A percentile compares a stretch with the other conserved stretches of the same genome.
phyloP scores from a whole-genome alignment of 208 protist species.

The Wallacemonas sp. region DNA sequence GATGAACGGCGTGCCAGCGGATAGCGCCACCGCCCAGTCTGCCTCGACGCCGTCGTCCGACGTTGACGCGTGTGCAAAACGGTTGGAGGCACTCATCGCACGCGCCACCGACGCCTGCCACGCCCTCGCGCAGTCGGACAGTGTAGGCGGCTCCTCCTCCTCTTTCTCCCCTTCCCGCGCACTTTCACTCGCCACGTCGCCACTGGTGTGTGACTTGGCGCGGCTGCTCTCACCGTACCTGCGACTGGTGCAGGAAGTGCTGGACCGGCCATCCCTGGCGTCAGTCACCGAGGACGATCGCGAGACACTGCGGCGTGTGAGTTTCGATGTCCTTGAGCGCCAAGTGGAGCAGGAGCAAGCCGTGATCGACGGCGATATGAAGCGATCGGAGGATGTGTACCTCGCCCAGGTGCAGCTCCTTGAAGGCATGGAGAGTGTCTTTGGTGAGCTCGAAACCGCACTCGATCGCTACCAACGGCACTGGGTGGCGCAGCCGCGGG shows the following conservation, averaged over 20 bases:
- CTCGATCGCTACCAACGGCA: conserved; percentile 39
- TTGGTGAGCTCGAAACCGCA: conserved; percentile 49
- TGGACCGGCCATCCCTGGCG: conserved; percentile 36
- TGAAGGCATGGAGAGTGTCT: conserved; percentile 55
- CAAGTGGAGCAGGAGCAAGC: conserved; percentile 75
- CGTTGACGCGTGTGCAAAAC: no score
- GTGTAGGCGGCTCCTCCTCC: background rate
- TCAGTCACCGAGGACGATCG: conserved; percentile 35
- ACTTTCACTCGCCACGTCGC: conserved; percentile 12
- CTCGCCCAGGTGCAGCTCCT: conserved; percentile 68
- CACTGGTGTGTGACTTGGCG: conserved; percentile 25
- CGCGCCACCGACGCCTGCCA: background rate
- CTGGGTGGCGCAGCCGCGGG: conserved; percentile 21
- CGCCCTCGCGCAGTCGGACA: background rate
- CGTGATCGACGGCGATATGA: conserved; percentile 80
- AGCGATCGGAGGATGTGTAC: conserved; percentile 74
- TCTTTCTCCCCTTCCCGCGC: conserved; percentile 20
- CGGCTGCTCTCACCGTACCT: conserved; percentile 46
- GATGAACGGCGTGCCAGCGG: conserved; percentile 6
- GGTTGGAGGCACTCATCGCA: background rate
- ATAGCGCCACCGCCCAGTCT: no score
- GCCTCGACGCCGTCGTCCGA: no score
- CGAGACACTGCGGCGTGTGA: conserved; percentile 64
- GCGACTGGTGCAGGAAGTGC: conserved; percentile 36
- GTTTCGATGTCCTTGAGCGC: conserved; percentile 74